Evolutionary conservation across 805 yeast genomes (phyloP).

Genomic region (Allodekkera sacchari): DNA sequence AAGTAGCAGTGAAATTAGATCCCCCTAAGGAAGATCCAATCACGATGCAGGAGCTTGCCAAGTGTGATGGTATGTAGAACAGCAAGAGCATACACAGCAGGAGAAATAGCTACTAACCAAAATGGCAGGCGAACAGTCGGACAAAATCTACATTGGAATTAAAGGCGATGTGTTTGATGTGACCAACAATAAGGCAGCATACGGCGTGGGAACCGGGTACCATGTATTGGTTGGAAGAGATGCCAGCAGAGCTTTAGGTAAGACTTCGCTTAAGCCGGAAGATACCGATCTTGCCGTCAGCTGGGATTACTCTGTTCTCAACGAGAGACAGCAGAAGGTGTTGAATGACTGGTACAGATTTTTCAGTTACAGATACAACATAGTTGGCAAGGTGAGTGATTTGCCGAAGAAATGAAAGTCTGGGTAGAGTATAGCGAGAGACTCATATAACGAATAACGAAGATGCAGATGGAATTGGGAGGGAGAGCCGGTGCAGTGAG

Average conservation of each 20-base stretch:
- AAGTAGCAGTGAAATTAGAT: constrained; percentile 40
- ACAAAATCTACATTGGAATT: constrained; percentile 58
- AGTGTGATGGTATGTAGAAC: constrained; percentile 19
- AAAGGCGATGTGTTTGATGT: constrained; percentile 78
- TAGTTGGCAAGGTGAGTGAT: constrained; percentile 31
- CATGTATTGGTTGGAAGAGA: constrained; percentile 69
- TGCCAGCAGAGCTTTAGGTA: constrained; percentile 68
- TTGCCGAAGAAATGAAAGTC: constrained; percentile 14
- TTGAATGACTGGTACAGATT: constrained; percentile 68
- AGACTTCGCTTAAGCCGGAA: constrained; percentile 48
- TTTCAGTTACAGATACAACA: constrained; percentile 47
- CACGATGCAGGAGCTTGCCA: constrained; percentile 16
- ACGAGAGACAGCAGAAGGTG: constrained; percentile 49
- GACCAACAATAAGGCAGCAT: constrained; percentile 50
- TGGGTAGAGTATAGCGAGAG: too few relatives aligned
- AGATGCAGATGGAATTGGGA: too few relatives aligned
- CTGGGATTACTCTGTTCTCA: constrained; percentile 45
- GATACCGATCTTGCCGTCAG: constrained; percentile 36
- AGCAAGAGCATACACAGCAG: constrained; percentile 13
- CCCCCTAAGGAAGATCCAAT: constrained; percentile 41
- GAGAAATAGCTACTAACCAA: constrained; percentile 6
- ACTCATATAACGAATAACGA: too few relatives aligned
- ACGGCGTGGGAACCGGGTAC: constrained; percentile 73
- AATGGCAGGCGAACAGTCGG: constrained; percentile 30
- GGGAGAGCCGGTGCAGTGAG: too few relatives aligned